phyloP scores from a whole-genome alignment of 768 basidiomycete genomes.

The Psilocybe cyanescens region DNA sequence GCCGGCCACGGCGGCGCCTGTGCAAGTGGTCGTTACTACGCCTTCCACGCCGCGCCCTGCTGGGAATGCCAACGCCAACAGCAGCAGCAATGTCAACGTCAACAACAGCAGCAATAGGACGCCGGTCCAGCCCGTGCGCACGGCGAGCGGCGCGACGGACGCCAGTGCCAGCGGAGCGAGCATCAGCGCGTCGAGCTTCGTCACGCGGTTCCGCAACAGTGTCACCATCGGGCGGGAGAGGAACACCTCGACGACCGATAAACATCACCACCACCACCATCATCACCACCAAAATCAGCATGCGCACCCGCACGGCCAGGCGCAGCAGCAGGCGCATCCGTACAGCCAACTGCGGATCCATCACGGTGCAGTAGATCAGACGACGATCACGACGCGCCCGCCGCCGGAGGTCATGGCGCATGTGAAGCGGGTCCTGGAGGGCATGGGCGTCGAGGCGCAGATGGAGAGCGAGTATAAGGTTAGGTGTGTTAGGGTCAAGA shows the following conservation, averaged over 20 bases:
- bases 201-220: slow-evolving; percentile 52
- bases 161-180: slow-evolving; percentile 35
- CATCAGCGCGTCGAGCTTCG: slow-evolving; percentile 40
- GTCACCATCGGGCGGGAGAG: slow-evolving; percentile 42
- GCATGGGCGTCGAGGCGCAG: slow-evolving; percentile 91
- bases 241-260: background rate
- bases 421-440: slow-evolving; percentile 75
- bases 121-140: slow-evolving; percentile 39
- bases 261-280: background rate
- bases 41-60: slow-evolving; percentile 30
- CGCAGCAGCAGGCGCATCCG: slow-evolving; percentile 16
- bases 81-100: no score
- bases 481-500: slow-evolving; percentile 81
- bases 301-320: background rate
- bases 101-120: background rate
- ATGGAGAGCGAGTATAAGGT: slow-evolving; percentile 91
- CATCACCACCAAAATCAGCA: slow-evolving; percentile 1
- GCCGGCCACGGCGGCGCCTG: slow-evolving; percentile 22
- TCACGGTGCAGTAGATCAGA: slow-evolving; percentile 91
- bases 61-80: slow-evolving; percentile 6
- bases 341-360: slow-evolving; percentile 72
- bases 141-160: slow-evolving; percentile 47
- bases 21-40: slow-evolving; percentile 45
- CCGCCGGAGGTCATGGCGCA: slow-evolving; percentile 91
- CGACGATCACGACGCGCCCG: slow-evolving; percentile 80